phyloP scores from a whole-genome alignment of 192 early-diverging fungal species.

The Backusella morwellensis region DNA sequence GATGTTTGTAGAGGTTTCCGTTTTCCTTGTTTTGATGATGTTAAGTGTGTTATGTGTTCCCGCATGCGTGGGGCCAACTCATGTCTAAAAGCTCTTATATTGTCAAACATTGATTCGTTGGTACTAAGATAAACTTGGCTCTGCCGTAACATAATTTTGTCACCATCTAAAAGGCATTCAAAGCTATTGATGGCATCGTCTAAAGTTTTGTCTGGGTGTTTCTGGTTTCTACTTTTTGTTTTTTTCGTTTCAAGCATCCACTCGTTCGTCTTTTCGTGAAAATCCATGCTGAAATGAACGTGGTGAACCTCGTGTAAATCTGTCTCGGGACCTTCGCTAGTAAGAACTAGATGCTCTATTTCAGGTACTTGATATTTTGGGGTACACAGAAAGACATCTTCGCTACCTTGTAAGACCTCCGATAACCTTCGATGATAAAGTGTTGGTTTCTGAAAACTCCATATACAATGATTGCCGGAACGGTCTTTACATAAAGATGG shows the following conservation, averaged over 20 bases:
- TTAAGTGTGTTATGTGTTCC: neutral
- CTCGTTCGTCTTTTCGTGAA: neutral
- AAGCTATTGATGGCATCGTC: neutral
- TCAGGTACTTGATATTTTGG: neutral
- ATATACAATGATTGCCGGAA: neutral
- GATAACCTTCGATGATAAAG: neutral
- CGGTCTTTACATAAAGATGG: neutral
- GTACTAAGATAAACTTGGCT: neutral
- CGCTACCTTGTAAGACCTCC: neutral
- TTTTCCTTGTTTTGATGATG: neutral
- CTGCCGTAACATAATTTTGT: neutral
- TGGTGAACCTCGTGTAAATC: neutral
- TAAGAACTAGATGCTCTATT: neutral
- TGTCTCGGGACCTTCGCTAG: neutral
- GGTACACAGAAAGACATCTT: neutral
- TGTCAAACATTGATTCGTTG: neutral
- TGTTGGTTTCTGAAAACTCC: neutral
- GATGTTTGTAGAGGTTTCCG: neutral
- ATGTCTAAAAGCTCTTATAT: neutral
- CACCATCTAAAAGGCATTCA: neutral
- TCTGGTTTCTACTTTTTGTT: neutral
- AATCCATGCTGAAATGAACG: neutral
- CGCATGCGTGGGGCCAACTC: neutral
- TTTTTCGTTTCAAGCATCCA: neutral
- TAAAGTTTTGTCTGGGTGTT: neutral